Conservation (phyloP, 1,284 basidiomycete genomes). For the Fomitopsis pinicola region DNA sequence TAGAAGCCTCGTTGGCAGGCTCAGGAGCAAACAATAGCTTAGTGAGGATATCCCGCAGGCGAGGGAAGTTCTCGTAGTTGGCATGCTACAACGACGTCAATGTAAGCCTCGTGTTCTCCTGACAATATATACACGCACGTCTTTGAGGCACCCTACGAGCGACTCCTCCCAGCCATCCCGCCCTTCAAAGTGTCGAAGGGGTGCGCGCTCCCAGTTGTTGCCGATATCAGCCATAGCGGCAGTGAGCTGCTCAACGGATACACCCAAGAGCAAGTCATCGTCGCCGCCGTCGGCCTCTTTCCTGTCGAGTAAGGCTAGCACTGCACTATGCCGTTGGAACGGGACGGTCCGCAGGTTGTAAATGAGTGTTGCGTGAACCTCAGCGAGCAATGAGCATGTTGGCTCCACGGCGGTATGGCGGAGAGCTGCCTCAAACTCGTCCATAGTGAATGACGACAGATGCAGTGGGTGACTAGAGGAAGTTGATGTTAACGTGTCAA, state of each 20-base stretch:
- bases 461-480: constrained; percentile 73
- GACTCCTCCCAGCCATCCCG: constrained; percentile 83
- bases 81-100: constrained; percentile 55
- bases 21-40: constrained; percentile 71
- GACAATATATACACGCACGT: constrained; percentile 49
- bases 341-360: constrained; percentile 83
- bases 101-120: constrained; percentile 5
- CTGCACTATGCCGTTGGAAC: constrained; percentile 65
- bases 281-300: constrained; percentile 42
- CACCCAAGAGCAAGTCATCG: constrained; percentile 38
- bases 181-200: constrained; percentile 59
- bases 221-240: constrained; percentile 68
- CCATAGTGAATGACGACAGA: constrained; percentile 88
- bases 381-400: constrained; percentile 75
- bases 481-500: neutral
- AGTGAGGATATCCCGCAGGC: constrained; percentile 70
- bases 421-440: constrained; percentile 89
- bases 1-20: constrained; percentile 28
- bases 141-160: constrained; percentile 84
- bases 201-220: constrained; percentile 78
- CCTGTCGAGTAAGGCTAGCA: constrained; percentile 55
- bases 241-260: constrained; percentile 55
- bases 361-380: constrained; percentile 87
- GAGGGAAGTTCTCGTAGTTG: constrained; percentile 69
- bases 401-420: constrained; percentile 72